Conservation (phyloP, 2,329 filamentous ascomycete genomes). For the Epichloe hybrida region DNA sequence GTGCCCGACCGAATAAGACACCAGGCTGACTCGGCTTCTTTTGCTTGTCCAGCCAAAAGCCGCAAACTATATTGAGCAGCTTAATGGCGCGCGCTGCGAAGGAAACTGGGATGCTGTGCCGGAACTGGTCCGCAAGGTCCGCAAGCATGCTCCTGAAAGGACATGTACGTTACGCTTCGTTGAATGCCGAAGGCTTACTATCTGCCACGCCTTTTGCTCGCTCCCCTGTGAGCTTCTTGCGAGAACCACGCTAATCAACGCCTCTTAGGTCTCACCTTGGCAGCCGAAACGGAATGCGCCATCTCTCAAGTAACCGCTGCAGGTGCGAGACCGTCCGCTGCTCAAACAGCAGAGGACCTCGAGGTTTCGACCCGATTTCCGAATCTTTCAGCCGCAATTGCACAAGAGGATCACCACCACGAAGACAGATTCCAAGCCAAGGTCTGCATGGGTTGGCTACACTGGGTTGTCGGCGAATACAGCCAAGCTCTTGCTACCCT, state of each 20-base stretch:
- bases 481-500: constrained; percentile 45
- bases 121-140: constrained; percentile 82
- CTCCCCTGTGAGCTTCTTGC: not conserved
- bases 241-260: not conserved
- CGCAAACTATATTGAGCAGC: constrained; percentile 62
- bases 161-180: constrained; percentile 48
- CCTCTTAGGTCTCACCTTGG: constrained; percentile 49
- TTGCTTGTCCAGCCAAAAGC: constrained; percentile 52
- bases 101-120: constrained; percentile 77
- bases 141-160: constrained; percentile 79
- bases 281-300: constrained; percentile 55
- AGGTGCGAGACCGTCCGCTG: constrained; percentile 28
- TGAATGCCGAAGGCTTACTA: not conserved
- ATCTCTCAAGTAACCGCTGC: constrained; percentile 40
- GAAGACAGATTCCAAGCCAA: constrained; percentile 64
- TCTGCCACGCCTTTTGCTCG: not conserved
- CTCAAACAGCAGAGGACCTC: constrained; percentile 28
- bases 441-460: constrained; percentile 72
- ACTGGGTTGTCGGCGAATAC: constrained; percentile 65
- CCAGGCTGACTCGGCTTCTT: constrained; percentile 6
- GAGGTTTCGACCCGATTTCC: constrained; percentile 33
- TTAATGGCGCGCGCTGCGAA: constrained; percentile 79
- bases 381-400: constrained; percentile 41
- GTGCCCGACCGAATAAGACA: not conserved
- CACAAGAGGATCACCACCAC: constrained; percentile 36